phyloP scores from a whole-genome alignment of 2,329 filamentous ascomycete genomes.

The Cephalotrichum gorgonifer region DNA sequence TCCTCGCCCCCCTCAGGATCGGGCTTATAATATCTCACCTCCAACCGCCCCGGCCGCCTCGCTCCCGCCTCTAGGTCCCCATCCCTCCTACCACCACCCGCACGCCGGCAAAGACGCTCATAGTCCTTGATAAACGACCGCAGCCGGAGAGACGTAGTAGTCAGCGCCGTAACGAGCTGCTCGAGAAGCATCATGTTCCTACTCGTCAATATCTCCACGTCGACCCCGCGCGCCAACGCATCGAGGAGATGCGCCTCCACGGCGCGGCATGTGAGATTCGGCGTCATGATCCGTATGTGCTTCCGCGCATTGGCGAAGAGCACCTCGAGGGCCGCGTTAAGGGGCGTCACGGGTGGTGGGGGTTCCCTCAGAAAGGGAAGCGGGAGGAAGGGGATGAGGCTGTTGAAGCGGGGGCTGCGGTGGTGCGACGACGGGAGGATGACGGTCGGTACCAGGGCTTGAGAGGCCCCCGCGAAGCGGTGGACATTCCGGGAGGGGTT shows the following conservation, averaged over 20 bases:
- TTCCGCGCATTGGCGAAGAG: constrained; percentile 47
- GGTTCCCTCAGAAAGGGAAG: constrained; percentile 42
- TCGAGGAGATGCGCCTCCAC: constrained; percentile 51
- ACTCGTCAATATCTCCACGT: constrained; percentile 58
- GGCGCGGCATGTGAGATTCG: constrained; percentile 62
- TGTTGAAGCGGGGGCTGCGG: constrained; percentile 51
- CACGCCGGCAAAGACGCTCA: constrained; percentile 14
- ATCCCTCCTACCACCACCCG: constrained; percentile 11
- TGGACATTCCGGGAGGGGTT: not conserved
- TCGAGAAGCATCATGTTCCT: constrained; percentile 65
- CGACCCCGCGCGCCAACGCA: constrained; percentile 54
- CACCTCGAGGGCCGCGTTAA: constrained; percentile 55
- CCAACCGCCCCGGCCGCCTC: constrained; percentile 33
- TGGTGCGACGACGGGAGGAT: constrained; percentile 68
- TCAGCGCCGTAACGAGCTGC: constrained; percentile 70
- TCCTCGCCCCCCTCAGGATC: constrained; percentile 22
- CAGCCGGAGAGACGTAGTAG: constrained; percentile 58
- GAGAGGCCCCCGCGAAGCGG: not conserved
- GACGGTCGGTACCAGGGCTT: constrained; percentile 37
- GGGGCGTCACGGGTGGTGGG: constrained; percentile 49
- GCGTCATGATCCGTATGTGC: constrained; percentile 62
- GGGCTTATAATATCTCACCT: constrained; percentile 47
- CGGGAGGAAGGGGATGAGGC: constrained; percentile 15
- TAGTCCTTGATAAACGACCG: constrained; percentile 47
- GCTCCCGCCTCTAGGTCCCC: constrained; percentile 31